These are phyloP conservation scores for Orychophragmus violaceus DNA, from an alignment of 345 rosid species.

Conservation along the genomic window DNA sequence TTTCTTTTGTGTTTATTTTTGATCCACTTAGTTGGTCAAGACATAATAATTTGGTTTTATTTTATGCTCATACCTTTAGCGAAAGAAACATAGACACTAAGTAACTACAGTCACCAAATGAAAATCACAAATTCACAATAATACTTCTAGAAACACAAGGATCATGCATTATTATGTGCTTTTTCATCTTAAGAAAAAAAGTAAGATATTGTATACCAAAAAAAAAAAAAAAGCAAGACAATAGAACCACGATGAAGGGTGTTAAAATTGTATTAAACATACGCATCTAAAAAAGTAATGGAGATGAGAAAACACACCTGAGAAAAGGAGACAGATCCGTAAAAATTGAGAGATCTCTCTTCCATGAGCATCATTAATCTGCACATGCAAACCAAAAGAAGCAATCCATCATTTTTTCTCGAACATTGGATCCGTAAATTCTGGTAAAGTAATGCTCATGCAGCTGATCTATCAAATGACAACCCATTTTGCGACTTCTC, in stretches of 20 bases:
- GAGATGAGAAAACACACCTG: slow-evolving; percentile 10
- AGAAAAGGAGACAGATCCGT: slow-evolving; percentile 11
- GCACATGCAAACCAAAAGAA: slow-evolving; percentile 12
- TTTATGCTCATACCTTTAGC: background rate
- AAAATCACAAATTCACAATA: background rate
- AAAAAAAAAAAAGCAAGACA: background rate
- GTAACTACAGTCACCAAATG: background rate
- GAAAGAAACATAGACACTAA: background rate
- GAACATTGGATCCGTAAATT: background rate
- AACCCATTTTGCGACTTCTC: background rate
- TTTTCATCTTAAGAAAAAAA: background rate
- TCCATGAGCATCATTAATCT: slow-evolving; percentile 11
- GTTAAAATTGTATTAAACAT: no score
- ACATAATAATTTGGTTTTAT: background rate
- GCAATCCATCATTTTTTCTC: background rate
- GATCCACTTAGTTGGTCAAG: background rate
- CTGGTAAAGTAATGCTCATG: background rate
- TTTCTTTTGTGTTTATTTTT: background rate
- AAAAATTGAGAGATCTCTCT: background rate
- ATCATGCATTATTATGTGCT: background rate
- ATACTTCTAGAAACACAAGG: background rate
- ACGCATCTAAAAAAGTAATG: background rate
- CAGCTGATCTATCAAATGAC: slow-evolving; percentile 4
- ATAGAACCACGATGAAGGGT: background rate
- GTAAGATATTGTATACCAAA: background rate